These are phyloP conservation scores for Nitzschia sp. DNA, from an alignment of 108 stramenopile genomes.

Conservation along the genomic window DNA sequence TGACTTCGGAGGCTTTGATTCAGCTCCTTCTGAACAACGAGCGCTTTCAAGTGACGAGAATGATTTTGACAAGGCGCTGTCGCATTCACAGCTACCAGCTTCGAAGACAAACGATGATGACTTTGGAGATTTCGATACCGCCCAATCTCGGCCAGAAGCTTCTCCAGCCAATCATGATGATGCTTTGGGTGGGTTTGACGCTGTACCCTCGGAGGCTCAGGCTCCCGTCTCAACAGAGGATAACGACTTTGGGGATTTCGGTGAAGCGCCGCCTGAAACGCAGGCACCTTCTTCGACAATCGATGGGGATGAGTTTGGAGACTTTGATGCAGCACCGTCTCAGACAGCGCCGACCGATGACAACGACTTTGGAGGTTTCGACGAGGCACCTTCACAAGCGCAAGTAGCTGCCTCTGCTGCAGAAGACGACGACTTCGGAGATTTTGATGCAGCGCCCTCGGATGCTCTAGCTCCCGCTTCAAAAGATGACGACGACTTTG, in stretches of 20 bases:
- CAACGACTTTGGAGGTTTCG: constrained; percentile 24
- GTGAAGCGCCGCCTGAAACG: constrained; percentile 8
- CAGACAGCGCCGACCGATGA: background rate
- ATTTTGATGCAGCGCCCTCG: constrained; percentile 23
- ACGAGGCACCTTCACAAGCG: background rate
- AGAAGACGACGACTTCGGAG: constrained; percentile 24
- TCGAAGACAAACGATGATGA: constrained; percentile 28
- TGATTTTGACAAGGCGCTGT: background rate
- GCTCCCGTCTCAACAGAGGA: constrained; percentile 11
- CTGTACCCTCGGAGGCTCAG: constrained; percentile 5
- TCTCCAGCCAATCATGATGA: constrained; percentile 7
- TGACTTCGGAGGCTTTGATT: constrained; percentile 44
- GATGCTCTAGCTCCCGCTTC: background rate
- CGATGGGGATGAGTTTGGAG: constrained; percentile 20
- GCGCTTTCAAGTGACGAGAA: background rate
- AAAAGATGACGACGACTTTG: constrained; percentile 7
- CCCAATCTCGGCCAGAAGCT: background rate
- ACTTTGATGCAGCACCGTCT: constrained; percentile 20
- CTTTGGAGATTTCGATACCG: constrained; percentile 27
- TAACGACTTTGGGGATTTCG: constrained; percentile 26
- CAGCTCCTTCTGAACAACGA: background rate
- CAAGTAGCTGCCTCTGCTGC: background rate
- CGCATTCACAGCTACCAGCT: no score
- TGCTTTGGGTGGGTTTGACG: constrained; percentile 23
- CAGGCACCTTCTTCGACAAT: background rate